Evolutionary conservation across 257 asterid genomes (phyloP), one percentile per base, ranked within the genome.

Genomic region (Primulina huaijiensis): DNA sequence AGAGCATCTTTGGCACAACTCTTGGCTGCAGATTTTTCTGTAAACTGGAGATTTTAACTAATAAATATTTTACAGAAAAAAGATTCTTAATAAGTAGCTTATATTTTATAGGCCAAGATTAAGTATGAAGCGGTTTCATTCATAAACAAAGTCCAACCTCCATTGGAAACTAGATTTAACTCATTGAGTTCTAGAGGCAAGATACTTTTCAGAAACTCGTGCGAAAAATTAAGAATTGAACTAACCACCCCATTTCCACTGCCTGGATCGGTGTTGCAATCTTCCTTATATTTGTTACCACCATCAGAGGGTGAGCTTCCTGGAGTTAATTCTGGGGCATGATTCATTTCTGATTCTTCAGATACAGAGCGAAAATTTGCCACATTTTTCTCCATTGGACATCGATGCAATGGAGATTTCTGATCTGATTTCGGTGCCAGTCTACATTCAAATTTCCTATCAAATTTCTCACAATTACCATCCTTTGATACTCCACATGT

Each of bases 251-350:
- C 68, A 57, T 64, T 67, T 64, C 68, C 70, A 76, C 82, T 71
- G 64, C 79, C 84, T 27, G 59, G 73, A 60, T 67, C 77, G 64
- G 73, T 60, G 29, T 40, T 53, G 29, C 40, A 75, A 64, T 55
- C 62, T 69, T 62, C 74, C 5, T 58, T 61, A 30, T 53, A 74
- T 72, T 80, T 82, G 53, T 72, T 67, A 63, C 75, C 76, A 68
- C 73, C 72, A 71, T 73, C 70, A 43, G 90, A 85, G 55, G 85
- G 86, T 35, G 88, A 83, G 70, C 89, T 82, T 34, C 80, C 85
- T 7, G 90, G 90, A 19, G 88, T 82, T 56, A 82, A 60, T 66
- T 81, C 78, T 20, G 82, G 80, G 66, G 72, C 82, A 50, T 79
- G 85, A 72, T 83, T 84, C 74, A 77, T 73, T 68, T 83, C 84